Conservation (phyloP, 2,329 filamentous ascomycete species). For the Diaporthe citrichinensis region DNA sequence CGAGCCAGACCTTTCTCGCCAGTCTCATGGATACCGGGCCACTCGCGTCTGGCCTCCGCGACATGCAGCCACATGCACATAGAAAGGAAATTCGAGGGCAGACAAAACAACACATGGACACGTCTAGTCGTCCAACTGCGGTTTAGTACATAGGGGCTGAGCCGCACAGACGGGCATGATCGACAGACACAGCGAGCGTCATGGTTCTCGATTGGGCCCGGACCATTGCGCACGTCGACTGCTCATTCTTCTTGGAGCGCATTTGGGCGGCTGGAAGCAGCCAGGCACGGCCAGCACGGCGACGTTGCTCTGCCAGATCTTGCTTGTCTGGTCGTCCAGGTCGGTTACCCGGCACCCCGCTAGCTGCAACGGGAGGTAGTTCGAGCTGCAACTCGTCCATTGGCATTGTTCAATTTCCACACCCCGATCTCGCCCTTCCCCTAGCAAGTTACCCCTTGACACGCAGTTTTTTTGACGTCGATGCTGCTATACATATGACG, state of each 20-base stretch:
- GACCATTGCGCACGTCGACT: slow-evolving; percentile 6
- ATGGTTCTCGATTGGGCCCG: slow-evolving; percentile 34
- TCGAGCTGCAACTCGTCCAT: slow-evolving; percentile 20
- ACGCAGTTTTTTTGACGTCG: slow-evolving; percentile 32
- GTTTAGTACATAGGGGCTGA: slow-evolving; percentile 14
- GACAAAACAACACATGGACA: slow-evolving; percentile 16
- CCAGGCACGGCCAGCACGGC: not conserved
- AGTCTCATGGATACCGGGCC: not conserved
- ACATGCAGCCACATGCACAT: slow-evolving; percentile 4
- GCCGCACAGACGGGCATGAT: slow-evolving; percentile 28
- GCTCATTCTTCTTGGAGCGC: slow-evolving; percentile 3
- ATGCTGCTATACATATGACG: slow-evolving; percentile 38
- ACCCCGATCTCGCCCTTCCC: slow-evolving; percentile 6
- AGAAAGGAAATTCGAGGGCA: slow-evolving; percentile 14
- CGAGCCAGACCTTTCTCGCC: not conserved
- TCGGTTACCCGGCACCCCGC: slow-evolving; percentile 24
- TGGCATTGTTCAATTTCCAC: slow-evolving; percentile 38
- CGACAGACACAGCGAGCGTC: slow-evolving; percentile 27
- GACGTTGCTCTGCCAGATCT: slow-evolving; percentile 3
- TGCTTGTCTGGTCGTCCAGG: slow-evolving; percentile 17
- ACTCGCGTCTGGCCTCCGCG: not conserved
- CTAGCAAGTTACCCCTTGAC: slow-evolving; percentile 16
- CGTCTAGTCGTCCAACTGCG: not conserved
- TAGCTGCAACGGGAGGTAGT: slow-evolving; percentile 17
- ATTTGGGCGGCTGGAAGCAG: slow-evolving; percentile 11